phyloP scores from a whole-genome alignment of 2,329 filamentous ascomycete genomes.

The Malbranchea zuffiana region DNA sequence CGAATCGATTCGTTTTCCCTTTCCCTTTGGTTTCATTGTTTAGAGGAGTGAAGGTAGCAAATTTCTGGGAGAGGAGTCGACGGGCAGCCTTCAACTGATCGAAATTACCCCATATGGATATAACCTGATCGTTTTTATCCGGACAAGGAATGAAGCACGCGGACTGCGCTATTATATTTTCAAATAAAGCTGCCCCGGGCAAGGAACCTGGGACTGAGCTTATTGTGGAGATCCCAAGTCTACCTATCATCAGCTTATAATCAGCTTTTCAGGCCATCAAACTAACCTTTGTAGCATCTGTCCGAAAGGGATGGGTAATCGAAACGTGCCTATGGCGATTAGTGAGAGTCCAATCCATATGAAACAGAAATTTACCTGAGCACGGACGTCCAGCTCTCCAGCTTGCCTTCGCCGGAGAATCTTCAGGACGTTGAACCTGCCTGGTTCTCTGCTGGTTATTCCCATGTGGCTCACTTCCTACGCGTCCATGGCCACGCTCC shows the following conservation, averaged over 20 bases:
- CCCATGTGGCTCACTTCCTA: neutral
- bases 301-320: too few species aligned
- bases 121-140: constrained; percentile 17
- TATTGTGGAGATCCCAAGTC: too few species aligned
- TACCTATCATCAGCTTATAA: constrained; percentile 12
- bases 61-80: constrained; percentile 16
- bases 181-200: constrained; percentile 18
- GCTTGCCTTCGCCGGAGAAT: constrained; percentile 19
- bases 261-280: neutral
- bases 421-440: constrained; percentile 1
- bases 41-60: constrained; percentile 10
- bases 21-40: constrained; percentile 14
- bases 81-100: constrained; percentile 18
- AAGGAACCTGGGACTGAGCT: too few species aligned
- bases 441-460: neutral
- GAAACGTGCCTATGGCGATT: too few species aligned
- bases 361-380: neutral
- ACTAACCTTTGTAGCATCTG: too few species aligned
- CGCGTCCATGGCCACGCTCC: neutral
- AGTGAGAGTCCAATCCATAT: neutral
- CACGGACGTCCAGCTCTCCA: constrained; percentile 16
- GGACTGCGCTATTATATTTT: constrained; percentile 20
- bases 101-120: constrained; percentile 20
- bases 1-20: constrained; percentile 18
- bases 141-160: constrained; percentile 22